Evolutionary conservation across 1,284 basidiomycete species (phyloP).

Genomic region (Boletus semigastroideus): DNA sequence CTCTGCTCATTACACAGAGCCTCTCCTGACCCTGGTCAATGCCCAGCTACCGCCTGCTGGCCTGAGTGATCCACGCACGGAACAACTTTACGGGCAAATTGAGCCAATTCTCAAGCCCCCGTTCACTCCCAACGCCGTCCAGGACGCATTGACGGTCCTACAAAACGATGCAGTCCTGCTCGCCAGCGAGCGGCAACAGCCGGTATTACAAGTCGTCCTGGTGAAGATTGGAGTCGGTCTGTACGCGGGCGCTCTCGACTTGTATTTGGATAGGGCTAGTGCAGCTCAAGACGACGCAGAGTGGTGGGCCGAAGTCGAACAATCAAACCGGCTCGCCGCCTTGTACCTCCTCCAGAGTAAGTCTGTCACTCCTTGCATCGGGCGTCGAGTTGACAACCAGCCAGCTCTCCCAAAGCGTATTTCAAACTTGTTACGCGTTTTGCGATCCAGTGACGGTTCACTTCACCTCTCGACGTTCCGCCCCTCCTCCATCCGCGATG

Average conservation of each 20-base stretch:
- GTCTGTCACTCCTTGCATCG: background rate
- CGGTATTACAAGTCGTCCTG: slow-evolving; percentile 31
- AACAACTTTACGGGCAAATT: slow-evolving; percentile 13
- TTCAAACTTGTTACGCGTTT: slow-evolving; percentile 43
- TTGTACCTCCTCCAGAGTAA: slow-evolving; percentile 69
- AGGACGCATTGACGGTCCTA: slow-evolving; percentile 16
- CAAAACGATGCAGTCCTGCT: slow-evolving; percentile 3
- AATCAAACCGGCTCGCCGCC: slow-evolving; percentile 48
- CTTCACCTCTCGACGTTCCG: slow-evolving; percentile 49
- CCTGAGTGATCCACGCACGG: slow-evolving; percentile 10
- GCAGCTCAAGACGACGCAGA: slow-evolving; percentile 67
- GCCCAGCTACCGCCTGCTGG: slow-evolving; percentile 6
- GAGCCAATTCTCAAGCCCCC: slow-evolving; percentile 23
- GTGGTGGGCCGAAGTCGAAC: slow-evolving; percentile 72
- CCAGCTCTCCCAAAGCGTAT: slow-evolving; percentile 61
- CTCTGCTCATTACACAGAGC: slow-evolving; percentile 30
- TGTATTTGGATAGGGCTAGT: slow-evolving; percentile 59
- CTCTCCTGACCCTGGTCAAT: slow-evolving; percentile 21
- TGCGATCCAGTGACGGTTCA: slow-evolving; percentile 49
- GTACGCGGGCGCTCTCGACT: slow-evolving; percentile 59
- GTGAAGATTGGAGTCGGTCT: slow-evolving; percentile 52
- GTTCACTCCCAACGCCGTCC: slow-evolving; percentile 16
- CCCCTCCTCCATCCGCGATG: slow-evolving; percentile 47
- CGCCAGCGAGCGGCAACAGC: background rate
- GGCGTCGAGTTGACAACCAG: slow-evolving; percentile 6